Conservation (phyloP, 768 basidiomycete species). For the Agaricus bisporus region DNA sequence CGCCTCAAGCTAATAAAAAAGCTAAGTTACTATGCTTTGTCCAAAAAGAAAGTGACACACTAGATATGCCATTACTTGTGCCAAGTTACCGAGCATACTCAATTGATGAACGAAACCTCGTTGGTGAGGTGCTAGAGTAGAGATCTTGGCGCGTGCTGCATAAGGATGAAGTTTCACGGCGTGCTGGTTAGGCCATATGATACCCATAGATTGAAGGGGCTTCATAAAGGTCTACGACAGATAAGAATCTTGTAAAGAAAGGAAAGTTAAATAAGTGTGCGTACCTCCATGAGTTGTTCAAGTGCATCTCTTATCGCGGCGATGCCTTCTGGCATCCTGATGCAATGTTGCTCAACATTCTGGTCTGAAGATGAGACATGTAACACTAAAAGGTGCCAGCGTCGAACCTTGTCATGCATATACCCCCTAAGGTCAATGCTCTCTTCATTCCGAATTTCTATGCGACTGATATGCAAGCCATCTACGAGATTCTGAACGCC, state of each 20-base stretch:
- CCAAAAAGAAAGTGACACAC: constrained; percentile 34
- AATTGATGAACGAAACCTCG: constrained; percentile 49
- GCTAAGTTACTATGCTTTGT: constrained; percentile 1
- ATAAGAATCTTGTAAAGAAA: neutral
- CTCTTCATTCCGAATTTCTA: constrained; percentile 90
- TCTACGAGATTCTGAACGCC: constrained; percentile 91
- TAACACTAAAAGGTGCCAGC: neutral
- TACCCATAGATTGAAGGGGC: constrained; percentile 11
- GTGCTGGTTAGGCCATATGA: constrained; percentile 28
- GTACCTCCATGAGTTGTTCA: constrained; percentile 67
- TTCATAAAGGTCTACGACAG: constrained; percentile 18
- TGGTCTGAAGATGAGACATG: constrained; percentile 21
- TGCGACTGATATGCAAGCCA: constrained; percentile 87
- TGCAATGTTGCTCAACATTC: constrained; percentile 73
- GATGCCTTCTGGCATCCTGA: constrained; percentile 67
- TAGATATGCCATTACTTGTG: constrained; percentile 84
- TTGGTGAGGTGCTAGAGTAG: constrained; percentile 29
- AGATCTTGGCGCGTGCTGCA: constrained; percentile 38
- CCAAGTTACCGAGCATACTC: constrained; percentile 48
- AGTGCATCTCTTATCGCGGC: constrained; percentile 61
- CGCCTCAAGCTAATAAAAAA: constrained; percentile 61
- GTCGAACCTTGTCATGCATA: constrained; percentile 74
- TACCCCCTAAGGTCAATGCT: constrained; percentile 84
- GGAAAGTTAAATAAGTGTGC: constrained; percentile 14
- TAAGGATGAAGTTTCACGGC: constrained; percentile 37